Evolutionary conservation across 441 rosid species (phyloP).

Genomic region (Caryocar brasiliense): DNA sequence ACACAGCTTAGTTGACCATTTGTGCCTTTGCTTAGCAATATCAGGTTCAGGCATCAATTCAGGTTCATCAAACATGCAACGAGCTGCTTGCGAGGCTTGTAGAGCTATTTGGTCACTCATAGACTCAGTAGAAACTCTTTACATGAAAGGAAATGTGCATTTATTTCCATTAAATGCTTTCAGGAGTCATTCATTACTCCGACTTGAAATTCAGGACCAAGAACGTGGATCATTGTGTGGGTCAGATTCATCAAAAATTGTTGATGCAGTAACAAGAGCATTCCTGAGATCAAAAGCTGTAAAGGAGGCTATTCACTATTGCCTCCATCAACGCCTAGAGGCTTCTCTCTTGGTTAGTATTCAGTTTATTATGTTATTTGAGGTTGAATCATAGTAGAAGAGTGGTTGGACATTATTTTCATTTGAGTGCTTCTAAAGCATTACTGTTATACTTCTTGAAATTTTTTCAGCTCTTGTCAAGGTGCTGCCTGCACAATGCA

Average conservation of each 20-base stretch:
- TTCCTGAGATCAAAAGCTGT: conserved; percentile 72
- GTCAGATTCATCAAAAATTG: conserved; percentile 52
- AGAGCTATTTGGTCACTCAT: conserved; percentile 68
- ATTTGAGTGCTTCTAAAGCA: too few species aligned
- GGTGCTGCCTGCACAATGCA: conserved; percentile 84
- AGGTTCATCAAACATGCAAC: conserved; percentile 70
- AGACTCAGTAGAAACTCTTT: conserved; percentile 57
- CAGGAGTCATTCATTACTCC: conserved; percentile 38
- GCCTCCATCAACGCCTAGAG: conserved; percentile 76
- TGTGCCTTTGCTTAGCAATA: conserved; percentile 73
- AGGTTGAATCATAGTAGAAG: too few species aligned
- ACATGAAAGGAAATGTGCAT: conserved; percentile 32
- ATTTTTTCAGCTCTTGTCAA: conserved; percentile 65
- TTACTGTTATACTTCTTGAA: background rate
- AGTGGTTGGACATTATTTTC: too few species aligned
- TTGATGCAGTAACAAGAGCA: conserved; percentile 61
- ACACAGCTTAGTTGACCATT: conserved; percentile 63
- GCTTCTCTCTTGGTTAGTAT: conserved; percentile 48
- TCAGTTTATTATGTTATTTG: conserved; percentile 31
- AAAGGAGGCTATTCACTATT: conserved; percentile 62
- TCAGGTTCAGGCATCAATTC: conserved; percentile 72
- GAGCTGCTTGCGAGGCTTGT: conserved; percentile 78
- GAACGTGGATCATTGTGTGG: conserved; percentile 48
- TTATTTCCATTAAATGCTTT: conserved; percentile 67
- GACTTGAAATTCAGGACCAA: conserved; percentile 50